Percentiles rank a stretch among this genome's conserved stretches.
phyloP scores from a whole-genome alignment of 1,284 basidiomycete species.

The Apiotrichum gracile region DNA sequence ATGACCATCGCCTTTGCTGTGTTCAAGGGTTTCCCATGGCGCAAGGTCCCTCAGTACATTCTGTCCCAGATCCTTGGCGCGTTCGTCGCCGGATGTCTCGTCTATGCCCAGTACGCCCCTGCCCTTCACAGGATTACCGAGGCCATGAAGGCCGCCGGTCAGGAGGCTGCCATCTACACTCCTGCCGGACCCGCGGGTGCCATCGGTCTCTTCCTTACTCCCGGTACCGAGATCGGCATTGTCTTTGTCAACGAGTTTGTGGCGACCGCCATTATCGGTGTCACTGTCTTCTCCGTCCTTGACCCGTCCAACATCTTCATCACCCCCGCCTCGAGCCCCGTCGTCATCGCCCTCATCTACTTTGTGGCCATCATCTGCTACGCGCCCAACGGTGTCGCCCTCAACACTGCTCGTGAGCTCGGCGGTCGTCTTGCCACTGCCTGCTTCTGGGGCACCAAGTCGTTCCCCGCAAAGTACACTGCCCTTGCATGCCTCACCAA shows the following conservation, averaged over 20 bases:
- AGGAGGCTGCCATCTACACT: background rate
- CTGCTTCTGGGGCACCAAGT: conserved; percentile 3
- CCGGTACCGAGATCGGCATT: background rate
- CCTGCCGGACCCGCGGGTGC: background rate
- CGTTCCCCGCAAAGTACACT: conserved; percentile 8
- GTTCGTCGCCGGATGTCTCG: conserved; percentile 2
- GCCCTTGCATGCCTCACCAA: conserved; percentile 9
- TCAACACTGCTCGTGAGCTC: conserved; percentile 18
- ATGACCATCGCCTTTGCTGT: conserved; percentile 24
- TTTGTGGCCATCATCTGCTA: conserved; percentile 5
- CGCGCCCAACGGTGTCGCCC: conserved; percentile 7
- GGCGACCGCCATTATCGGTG: background rate
- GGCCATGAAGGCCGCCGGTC: conserved; percentile 3
- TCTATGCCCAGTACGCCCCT: conserved; percentile 3
- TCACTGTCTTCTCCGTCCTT: conserved; percentile 9
- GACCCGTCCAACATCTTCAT: conserved; percentile 18
- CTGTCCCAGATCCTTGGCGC: conserved; percentile 32
- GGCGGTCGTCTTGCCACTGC: conserved; percentile 12
- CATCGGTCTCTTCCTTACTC: conserved; percentile 4
- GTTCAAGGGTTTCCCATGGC: conserved; percentile 34
- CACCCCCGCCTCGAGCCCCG: background rate
- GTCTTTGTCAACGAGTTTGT: conserved; percentile 15
- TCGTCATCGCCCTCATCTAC: conserved; percentile 9
- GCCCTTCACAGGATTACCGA: background rate
- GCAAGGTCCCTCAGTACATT: conserved; percentile 32